phyloP scores from a whole-genome alignment of 495 filamentous ascomycete species.

The Parmelia sp. region DNA sequence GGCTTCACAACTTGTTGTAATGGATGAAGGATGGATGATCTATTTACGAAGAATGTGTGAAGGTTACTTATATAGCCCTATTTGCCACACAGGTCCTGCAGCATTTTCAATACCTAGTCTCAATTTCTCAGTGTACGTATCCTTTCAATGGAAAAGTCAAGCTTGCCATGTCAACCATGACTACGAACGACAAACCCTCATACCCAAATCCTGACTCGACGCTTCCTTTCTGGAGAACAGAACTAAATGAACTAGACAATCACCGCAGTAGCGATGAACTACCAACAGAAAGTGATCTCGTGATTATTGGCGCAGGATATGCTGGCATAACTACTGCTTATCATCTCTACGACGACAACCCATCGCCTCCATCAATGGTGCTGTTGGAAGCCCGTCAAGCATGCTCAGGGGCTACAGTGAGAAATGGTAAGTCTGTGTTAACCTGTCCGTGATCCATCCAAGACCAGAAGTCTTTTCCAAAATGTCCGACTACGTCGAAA shows the following conservation, averaged over 20 bases:
- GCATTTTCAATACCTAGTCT: too few species aligned
- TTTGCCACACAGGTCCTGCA: too few species aligned
- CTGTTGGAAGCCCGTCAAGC: neutral
- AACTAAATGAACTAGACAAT: neutral
- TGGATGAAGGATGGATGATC: too few species aligned
- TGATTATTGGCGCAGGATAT: constrained; percentile 1
- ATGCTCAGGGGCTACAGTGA: constrained; percentile 9
- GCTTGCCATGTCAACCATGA: neutral
- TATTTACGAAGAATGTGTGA: too few species aligned
- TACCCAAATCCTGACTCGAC: neutral
- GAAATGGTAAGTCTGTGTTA: neutral
- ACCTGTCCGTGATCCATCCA: neutral
- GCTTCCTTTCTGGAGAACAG: neutral
- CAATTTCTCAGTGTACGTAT: too few species aligned
- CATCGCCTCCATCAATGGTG: neutral
- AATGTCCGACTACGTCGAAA: neutral
- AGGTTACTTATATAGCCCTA: too few species aligned
- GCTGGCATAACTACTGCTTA: neutral
- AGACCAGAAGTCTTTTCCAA: neutral
- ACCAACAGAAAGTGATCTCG: neutral
- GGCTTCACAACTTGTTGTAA: too few species aligned
- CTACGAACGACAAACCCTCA: neutral
- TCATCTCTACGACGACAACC: neutral
- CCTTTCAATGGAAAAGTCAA: too few species aligned
- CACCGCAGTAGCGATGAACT: neutral